phyloP scores from a whole-genome alignment of 2,329 filamentous ascomycete species.

The Helminthosporium solani region DNA sequence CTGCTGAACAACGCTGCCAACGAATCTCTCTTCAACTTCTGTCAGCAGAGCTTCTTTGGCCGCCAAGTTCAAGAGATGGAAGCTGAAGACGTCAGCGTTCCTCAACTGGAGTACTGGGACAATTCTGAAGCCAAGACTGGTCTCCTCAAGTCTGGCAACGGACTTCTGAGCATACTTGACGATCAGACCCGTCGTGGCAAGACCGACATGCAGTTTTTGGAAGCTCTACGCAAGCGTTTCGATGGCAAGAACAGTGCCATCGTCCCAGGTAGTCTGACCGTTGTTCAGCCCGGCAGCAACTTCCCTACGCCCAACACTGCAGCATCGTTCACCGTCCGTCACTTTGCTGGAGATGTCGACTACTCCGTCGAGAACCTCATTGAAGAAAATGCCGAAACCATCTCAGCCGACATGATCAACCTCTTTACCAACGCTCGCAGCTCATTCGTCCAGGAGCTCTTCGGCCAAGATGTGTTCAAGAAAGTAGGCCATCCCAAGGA shows the following conservation, averaged over 20 bases:
- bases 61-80: conserved; percentile 90
- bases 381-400: conserved; percentile 94
- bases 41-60: conserved; percentile 94
- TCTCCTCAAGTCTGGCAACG: conserved; percentile 88
- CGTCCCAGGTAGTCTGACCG: conserved; percentile 70
- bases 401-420: conserved; percentile 94
- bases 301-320: conserved; percentile 80
- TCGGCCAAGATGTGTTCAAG: conserved; percentile 92
- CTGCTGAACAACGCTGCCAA: conserved; percentile 91
- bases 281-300: conserved; percentile 82
- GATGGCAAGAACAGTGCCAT: conserved; percentile 94
- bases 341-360: conserved; percentile 95
- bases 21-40: conserved; percentile 89
- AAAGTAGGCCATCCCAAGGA: conserved; percentile 93
- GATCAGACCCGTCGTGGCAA: conserved; percentile 91
- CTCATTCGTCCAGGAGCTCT: conserved; percentile 83
- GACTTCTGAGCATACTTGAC: conserved; percentile 88
- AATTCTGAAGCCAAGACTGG: conserved; percentile 94
- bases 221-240: conserved; percentile 88
- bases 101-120: conserved; percentile 95
- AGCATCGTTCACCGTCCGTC: conserved; percentile 84
- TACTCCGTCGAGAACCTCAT: conserved; percentile 84
- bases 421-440: conserved; percentile 86
- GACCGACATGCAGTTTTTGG: conserved; percentile 84
- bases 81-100: conserved; percentile 85